Percentiles rank a stretch among this genome's conserved stretches.
Conservation (phyloP, 805 yeast species). For the Saccharomycodes ludwigii region DNA sequence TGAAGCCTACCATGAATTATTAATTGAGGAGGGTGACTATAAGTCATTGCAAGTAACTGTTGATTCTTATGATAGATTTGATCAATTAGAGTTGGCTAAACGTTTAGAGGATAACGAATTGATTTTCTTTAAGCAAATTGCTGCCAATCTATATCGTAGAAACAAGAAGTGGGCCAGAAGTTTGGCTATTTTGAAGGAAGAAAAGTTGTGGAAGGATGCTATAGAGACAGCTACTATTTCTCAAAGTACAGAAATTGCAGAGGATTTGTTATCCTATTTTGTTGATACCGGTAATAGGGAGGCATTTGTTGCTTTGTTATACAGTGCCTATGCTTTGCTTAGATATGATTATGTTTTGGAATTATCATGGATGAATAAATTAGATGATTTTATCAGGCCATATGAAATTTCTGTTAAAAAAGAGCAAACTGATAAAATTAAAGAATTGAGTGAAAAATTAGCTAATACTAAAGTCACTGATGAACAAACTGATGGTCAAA, state of each 20-base stretch:
- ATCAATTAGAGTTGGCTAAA: conserved; percentile 82
- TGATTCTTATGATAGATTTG: conserved; percentile 84
- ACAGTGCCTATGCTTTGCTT: conserved; percentile 70
- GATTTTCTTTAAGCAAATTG: conserved; percentile 90
- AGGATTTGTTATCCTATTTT: conserved; percentile 79
- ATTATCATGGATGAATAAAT: conserved; percentile 78
- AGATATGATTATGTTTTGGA: conserved; percentile 78
- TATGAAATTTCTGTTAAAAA: conserved; percentile 74
- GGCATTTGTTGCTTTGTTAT: conserved; percentile 82
- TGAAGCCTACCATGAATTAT: conserved; percentile 86
- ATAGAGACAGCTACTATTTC: conserved; percentile 85
- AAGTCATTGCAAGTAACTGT: conserved; percentile 78
- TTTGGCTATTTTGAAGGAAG: conserved; percentile 76
- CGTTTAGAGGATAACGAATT: conserved; percentile 85
- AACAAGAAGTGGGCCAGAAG: conserved; percentile 90
- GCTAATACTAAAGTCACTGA: conserved; percentile 51
- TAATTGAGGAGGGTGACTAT: conserved; percentile 94
- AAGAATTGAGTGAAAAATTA: conserved; percentile 57
- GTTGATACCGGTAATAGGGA: conserved; percentile 96
- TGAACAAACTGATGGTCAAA: conserved; percentile 47
- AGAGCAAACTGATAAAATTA: conserved; percentile 60
- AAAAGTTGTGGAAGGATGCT: conserved; percentile 90
- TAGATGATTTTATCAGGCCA: conserved; percentile 81
- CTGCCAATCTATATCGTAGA: conserved; percentile 87
- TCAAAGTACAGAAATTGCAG: conserved; percentile 66